Percentiles rank a stretch among this genome's conserved stretches.
phyloP scores from a whole-genome alignment of 257 asterid genomes.

The Leptodermis oblonga region DNA sequence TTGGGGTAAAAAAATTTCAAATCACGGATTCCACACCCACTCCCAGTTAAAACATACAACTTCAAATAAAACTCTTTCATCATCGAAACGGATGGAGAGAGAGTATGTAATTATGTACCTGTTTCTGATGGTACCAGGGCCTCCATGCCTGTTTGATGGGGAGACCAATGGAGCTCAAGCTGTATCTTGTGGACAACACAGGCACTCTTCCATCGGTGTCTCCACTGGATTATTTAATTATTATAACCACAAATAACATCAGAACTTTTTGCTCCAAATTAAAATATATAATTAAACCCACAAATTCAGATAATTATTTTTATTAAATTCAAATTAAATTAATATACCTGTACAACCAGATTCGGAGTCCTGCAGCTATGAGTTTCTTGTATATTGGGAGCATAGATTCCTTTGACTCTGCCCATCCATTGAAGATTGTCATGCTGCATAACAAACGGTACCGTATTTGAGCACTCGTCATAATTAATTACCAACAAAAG shows the following conservation, averaged over 20 bases:
- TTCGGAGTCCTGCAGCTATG: slow-evolving; percentile 60
- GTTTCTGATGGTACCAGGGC: slow-evolving; percentile 86
- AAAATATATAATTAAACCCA: too few species aligned
- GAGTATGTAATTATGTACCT: slow-evolving; percentile 34
- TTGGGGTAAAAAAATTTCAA: too few species aligned
- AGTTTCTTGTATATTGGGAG: slow-evolving; percentile 84
- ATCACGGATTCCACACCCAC: too few species aligned
- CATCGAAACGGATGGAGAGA: too few species aligned
- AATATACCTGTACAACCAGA: slow-evolving; percentile 86
- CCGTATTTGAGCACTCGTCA: too few species aligned
- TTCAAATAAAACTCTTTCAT: too few species aligned
- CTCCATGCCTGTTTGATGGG: slow-evolving; percentile 68
- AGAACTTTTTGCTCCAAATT: too few species aligned
- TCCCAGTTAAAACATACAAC: too few species aligned
- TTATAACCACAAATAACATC: background rate
- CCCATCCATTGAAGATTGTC: slow-evolving; percentile 55
- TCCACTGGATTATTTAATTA: slow-evolving; percentile 40
- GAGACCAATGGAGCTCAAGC: slow-evolving; percentile 59
- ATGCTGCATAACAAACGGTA: slow-evolving; percentile 48
- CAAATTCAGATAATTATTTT: too few species aligned
- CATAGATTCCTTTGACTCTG: slow-evolving; percentile 51
- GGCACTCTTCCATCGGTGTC: slow-evolving; percentile 94
- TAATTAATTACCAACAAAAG: too few species aligned
- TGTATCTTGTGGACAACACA: slow-evolving; percentile 72
- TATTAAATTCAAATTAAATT: background rate